phyloP scores from a whole-genome alignment of 495 filamentous ascomycete genomes.

The Penicillium coffeae region DNA sequence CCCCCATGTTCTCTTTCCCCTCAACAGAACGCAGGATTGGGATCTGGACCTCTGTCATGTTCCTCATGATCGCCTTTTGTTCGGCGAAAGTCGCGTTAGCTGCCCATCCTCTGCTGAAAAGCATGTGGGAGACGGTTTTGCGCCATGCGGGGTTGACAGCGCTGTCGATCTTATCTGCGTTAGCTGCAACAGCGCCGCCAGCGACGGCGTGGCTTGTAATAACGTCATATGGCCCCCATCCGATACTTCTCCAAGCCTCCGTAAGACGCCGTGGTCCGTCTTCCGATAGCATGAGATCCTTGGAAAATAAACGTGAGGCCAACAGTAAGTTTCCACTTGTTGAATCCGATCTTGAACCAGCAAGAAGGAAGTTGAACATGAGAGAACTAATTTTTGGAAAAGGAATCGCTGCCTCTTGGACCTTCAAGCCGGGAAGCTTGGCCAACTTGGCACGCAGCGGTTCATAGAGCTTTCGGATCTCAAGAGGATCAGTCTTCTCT shows the following conservation, averaged over 20 bases:
- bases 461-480: slow-evolving; percentile 14
- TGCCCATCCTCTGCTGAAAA: slow-evolving; percentile 13
- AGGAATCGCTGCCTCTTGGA: slow-evolving; percentile 7
- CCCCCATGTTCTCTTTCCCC: slow-evolving; percentile 28
- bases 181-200: slow-evolving; percentile 28
- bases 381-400: slow-evolving; percentile 7
- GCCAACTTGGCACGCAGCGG: slow-evolving; percentile 16
- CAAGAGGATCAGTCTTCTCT: slow-evolving; percentile 17
- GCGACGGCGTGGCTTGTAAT: slow-evolving; percentile 28
- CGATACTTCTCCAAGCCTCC: slow-evolving; percentile 17
- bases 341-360: slow-evolving; percentile 6
- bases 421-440: slow-evolving; percentile 10
- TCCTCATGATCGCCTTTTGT: slow-evolving; percentile 30
- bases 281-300: slow-evolving; percentile 21
- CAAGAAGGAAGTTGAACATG: not conserved
- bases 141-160: slow-evolving; percentile 40
- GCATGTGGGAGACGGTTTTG: slow-evolving; percentile 26
- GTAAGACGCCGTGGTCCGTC: slow-evolving; percentile 23
- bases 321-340: slow-evolving; percentile 16
- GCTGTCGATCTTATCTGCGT: slow-evolving; percentile 22
- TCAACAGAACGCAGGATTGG: slow-evolving; percentile 40
- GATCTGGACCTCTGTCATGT: slow-evolving; percentile 36
- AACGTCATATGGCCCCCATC: slow-evolving; percentile 4
- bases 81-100: slow-evolving; percentile 19
- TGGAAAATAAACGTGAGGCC: slow-evolving; percentile 29